Evolutionary conservation across 345 rosid genomes (phyloP).

Genomic region (Garcia nutans): DNA sequence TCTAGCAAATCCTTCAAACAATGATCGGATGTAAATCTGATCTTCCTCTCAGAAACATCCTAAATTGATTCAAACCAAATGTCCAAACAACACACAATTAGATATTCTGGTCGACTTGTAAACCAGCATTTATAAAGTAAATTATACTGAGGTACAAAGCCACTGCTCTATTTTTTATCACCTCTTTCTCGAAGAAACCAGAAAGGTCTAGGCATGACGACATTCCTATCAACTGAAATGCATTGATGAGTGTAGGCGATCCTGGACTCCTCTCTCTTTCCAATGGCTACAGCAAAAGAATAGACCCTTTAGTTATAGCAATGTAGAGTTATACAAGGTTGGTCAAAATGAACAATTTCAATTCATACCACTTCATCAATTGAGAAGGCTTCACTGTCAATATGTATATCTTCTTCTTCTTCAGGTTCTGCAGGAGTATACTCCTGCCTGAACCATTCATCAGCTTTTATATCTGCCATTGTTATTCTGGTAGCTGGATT

Average conservation of each 20-base stretch:
- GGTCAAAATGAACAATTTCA: neutral
- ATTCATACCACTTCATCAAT: slow-evolving; percentile 55
- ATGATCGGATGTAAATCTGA: slow-evolving; percentile 82
- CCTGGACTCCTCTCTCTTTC: slow-evolving; percentile 50
- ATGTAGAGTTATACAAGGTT: neutral
- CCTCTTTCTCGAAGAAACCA: slow-evolving; percentile 94
- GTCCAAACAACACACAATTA: neutral
- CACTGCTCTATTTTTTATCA: slow-evolving; percentile 19
- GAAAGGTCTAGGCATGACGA: slow-evolving; percentile 91
- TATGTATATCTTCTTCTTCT: slow-evolving; percentile 58
- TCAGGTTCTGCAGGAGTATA: slow-evolving; percentile 58
- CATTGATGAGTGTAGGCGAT: slow-evolving; percentile 66
- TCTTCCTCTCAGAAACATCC: slow-evolving; percentile 90
- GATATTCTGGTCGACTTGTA: neutral
- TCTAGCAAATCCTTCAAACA: slow-evolving; percentile 67
- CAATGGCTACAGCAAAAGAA: slow-evolving; percentile 41
- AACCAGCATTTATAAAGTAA: neutral
- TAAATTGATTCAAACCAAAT: slow-evolving; percentile 16
- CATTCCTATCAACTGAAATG: slow-evolving; percentile 96
- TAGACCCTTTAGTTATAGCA: neutral
- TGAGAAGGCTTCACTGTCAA: slow-evolving; percentile 56
- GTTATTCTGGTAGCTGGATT: slow-evolving; percentile 70
- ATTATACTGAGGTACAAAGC: neutral
- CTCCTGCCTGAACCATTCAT: slow-evolving; percentile 72
- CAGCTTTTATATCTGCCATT: slow-evolving; percentile 55